phyloP scores from a whole-genome alignment of 2,329 filamentous ascomycete genomes.

The Orbilia quercus region DNA sequence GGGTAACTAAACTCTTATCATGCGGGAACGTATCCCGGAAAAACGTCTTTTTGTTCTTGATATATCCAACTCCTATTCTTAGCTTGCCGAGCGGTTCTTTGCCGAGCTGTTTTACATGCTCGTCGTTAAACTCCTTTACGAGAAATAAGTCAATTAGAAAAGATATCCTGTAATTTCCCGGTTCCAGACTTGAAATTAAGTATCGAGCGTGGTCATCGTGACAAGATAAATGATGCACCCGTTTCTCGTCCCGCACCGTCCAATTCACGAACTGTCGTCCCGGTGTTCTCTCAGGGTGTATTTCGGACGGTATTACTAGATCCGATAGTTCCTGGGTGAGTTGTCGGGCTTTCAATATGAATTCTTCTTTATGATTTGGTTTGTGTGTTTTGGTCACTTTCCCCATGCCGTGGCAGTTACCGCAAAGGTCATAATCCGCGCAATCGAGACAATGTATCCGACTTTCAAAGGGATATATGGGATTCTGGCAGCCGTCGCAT shows the following conservation, averaged over 20 bases:
- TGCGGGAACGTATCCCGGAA: constrained; percentile 43
- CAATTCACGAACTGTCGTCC: constrained; percentile 47
- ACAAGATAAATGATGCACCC: constrained; percentile 48
- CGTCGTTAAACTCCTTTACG: constrained; percentile 23
- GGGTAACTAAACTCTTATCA: constrained; percentile 13
- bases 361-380: constrained; percentile 38
- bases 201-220: constrained; percentile 46
- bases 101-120: constrained; percentile 36
- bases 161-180: constrained; percentile 45
- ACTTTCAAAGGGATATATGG: constrained; percentile 43
- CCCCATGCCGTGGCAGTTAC: constrained; percentile 37
- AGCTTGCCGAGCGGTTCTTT: constrained; percentile 26
- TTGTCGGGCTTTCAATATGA: constrained; percentile 48
- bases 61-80: constrained; percentile 30
- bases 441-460: constrained; percentile 52
- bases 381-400: constrained; percentile 39
- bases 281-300: constrained; percentile 41
- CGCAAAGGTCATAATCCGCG: constrained; percentile 43
- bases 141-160: constrained; percentile 45
- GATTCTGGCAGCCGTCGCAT: constrained; percentile 42
- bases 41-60: constrained; percentile 42
- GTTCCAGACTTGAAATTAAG: constrained; percentile 39
- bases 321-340: constrained; percentile 42
- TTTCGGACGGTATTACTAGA: constrained; percentile 39
- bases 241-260: constrained; percentile 32